Evolutionary conservation across 441 rosid species (phyloP), one percentile per base, ranked within the genome.

Genomic region (Pelargonium fulgidum): DNA sequence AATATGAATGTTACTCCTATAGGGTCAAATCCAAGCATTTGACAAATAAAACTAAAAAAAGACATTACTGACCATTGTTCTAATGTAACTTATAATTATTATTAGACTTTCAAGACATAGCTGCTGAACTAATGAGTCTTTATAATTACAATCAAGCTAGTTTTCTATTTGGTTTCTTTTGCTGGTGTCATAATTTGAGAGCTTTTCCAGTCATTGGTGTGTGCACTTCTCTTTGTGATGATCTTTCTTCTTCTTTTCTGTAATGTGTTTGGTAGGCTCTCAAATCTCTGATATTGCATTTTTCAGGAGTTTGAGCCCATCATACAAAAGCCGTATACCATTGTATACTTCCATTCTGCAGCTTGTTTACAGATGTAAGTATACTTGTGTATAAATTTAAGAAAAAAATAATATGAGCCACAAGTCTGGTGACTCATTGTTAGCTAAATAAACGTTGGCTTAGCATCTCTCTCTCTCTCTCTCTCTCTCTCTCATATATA

Each of bases 281-380:
- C 59, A 52, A 11, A 26, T 20, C 61, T 68, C 75, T 69, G 29
- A 68, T 56, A 17, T 73, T 77, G 22, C 14, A 66, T 64, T 68
- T 81, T 74, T 78, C 92, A 95, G 98, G 99, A 94, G 80, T 92
- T 94, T 69, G 99, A 94, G 81, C 89, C 97, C 24, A 68, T 94
- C 77, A 89, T 95, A 71, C 95, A 92, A 78, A 95, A 90, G 85
- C 96, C 99, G 76, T 95, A 87, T 65, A 75, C 93, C 7, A 88
- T 95, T 76, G 98, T 90, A 11, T 95, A 95, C 80, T 87, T 95
- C 76, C 97, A 95, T 74, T 95, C 99, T 48, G 98, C 97, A 19
- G 97, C 99, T 70, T 89, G 97, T 47, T 82, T 95, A 76, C 97
- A 95, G 80, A 69, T 92, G 99, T 95, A 87, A 90, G 98, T 83